Evolutionary conservation across 2,329 filamentous ascomycete genomes (phyloP).

Genomic region (Cercospora berteroae): DNA sequence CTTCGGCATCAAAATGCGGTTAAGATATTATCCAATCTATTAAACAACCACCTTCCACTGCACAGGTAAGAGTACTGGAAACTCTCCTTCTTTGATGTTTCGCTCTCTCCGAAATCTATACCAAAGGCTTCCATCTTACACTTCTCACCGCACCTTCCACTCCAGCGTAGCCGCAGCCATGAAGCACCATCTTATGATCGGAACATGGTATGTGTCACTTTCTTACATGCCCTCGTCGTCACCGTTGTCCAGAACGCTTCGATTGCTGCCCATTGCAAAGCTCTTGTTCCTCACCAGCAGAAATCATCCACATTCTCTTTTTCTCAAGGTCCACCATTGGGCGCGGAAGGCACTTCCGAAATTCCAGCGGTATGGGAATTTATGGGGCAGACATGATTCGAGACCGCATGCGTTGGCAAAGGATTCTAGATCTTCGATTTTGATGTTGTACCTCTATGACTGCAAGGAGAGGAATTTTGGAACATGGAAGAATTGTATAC

Average conservation of each 20-base stretch:
- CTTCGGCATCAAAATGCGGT: constrained; percentile 15
- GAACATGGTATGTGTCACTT: constrained; percentile 62
- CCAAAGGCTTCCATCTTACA: not conserved
- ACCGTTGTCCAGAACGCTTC: not conserved
- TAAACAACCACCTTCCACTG: not conserved
- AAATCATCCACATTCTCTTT: not conserved
- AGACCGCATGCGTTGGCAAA: not conserved
- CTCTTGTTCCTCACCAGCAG: constrained; percentile 6
- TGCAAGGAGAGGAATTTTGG: not conserved
- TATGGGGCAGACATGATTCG: not conserved
- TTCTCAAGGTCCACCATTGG: not conserved
- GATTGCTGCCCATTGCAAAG: not conserved
- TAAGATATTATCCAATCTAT: constrained; percentile 18
- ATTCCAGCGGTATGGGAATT: not conserved
- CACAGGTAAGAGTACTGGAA: not conserved
- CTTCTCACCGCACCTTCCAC: constrained; percentile 5
- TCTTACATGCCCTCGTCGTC: not conserved
- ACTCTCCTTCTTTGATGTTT: not conserved
- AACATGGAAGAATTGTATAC: not conserved
- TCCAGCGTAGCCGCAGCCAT: constrained; percentile 48
- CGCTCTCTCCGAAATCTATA: not conserved
- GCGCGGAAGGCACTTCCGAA: not conserved
- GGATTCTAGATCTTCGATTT: not conserved
- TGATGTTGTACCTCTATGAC: not conserved
- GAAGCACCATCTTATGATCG: constrained; percentile 88